Base-by-base conservation (phyloP, 2,329 filamentous ascomycete genomes). In the Ophiostoma sp. region DNA sequence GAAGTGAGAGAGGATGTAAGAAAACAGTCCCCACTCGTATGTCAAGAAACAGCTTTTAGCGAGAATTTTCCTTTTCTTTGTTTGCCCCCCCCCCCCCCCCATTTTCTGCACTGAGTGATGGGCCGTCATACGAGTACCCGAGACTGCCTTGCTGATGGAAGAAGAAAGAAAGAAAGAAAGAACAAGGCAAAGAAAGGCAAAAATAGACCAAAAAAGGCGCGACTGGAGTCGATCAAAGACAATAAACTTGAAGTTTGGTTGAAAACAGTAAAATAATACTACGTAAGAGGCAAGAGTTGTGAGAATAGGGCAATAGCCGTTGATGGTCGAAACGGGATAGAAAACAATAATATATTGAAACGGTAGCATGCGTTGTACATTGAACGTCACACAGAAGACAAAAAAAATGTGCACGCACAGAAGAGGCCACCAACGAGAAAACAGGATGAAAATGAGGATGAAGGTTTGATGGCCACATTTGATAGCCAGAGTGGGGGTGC, bases 401-500 rank as follows among this genome's bases (percentile, higher is more conserved):
- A 1, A 9, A 52, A 22, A 52, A 9, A 39, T 22, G 31, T 63
- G 12, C 55, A 19, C 7, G 31, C 31, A 22, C 59, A 39, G 19
- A 9, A 12, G 31, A 63, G 59, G 59, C 59, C 31, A 63, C 59
- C 59, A 63, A 63, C 59, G 59, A 39, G 59, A 63, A 63, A 22
- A n/a, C 31, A 52, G 28, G 28, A 19, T 31, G 28, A 31, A 33
- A 31, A 9, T 31, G 28, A 9, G 15, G 28, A 59, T 59, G 55
- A 19, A 59, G 25, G 6, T 11, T 42, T 42, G 39, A 42, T 42
- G 39, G 6, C 9, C 3, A 12, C 39, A 39, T 63, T 39, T 22
- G 59, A 17, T 9, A 33, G 59, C 33, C 19, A 39, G 15, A 63
- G 59, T 39, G 59, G 59, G 59, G 59, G 31, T 39, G 57, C n/a